Evolutionary conservation across 2,329 filamentous ascomycete species (phyloP).

Genomic region (Colletotrichum cuscutae): DNA sequence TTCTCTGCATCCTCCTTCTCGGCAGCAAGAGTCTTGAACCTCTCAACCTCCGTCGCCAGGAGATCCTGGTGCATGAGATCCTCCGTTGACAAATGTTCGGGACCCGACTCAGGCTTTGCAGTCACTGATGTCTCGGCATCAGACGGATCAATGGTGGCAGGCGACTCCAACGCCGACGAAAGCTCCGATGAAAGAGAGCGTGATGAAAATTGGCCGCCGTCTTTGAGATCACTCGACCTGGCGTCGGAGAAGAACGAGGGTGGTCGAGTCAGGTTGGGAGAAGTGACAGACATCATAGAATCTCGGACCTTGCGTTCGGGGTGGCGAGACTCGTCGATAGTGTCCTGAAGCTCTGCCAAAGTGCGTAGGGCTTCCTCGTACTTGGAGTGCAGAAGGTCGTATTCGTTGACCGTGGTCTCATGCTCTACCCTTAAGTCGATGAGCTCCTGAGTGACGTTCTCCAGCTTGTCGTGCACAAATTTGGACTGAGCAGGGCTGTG

Average conservation of each 20-base stretch:
- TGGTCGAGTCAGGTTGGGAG: slow-evolving; percentile 66
- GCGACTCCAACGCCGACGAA: slow-evolving; percentile 85
- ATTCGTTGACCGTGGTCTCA: slow-evolving; percentile 83
- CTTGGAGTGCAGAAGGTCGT: slow-evolving; percentile 83
- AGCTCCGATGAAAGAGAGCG: slow-evolving; percentile 94
- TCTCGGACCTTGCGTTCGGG: slow-evolving; percentile 62
- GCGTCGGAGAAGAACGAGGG: slow-evolving; percentile 87
- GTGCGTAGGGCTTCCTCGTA: slow-evolving; percentile 90
- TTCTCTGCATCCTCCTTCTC: slow-evolving; percentile 83
- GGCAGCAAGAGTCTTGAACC: slow-evolving; percentile 74
- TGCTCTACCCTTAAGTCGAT: slow-evolving; percentile 92
- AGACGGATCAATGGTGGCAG: slow-evolving; percentile 71
- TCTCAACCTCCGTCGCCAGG: slow-evolving; percentile 74
- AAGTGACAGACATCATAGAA: slow-evolving; percentile 64
- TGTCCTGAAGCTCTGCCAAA: slow-evolving; percentile 86
- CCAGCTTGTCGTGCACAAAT: slow-evolving; percentile 92
- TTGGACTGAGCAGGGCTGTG: slow-evolving; percentile 83
- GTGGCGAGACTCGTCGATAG: slow-evolving; percentile 81
- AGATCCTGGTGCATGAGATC: slow-evolving; percentile 50
- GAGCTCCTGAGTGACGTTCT: slow-evolving; percentile 90
- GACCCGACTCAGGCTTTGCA: slow-evolving; percentile 49
- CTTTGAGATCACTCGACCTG: slow-evolving; percentile 76
- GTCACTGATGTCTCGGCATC: slow-evolving; percentile 64
- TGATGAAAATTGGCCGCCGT: slow-evolving; percentile 76
- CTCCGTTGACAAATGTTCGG: slow-evolving; percentile 45